Conservation (phyloP, 192 early-diverging fungal genomes). For the Backusella tarrabulga region DNA sequence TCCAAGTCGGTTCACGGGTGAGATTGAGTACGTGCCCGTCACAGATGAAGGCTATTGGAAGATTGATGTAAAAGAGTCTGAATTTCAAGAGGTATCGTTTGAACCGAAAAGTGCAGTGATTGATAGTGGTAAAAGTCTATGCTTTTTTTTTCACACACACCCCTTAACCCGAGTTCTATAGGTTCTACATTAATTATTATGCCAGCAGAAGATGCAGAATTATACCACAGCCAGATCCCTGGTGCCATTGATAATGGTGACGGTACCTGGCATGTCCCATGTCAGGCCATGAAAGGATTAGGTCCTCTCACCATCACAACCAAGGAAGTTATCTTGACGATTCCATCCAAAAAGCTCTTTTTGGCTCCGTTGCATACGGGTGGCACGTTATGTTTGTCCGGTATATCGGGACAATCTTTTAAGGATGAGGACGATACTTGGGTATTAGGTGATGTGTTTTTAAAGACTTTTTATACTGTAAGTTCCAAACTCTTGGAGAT, state of each 20-base stretch:
- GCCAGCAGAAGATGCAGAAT: slow-evolving; percentile 32
- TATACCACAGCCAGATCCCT: slow-evolving; percentile 42
- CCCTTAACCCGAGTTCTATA: not conserved
- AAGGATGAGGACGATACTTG: slow-evolving; percentile 10
- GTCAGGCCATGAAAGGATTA: not conserved
- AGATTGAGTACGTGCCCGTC: slow-evolving; percentile 48
- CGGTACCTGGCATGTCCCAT: slow-evolving; percentile 22
- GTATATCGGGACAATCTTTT: slow-evolving; percentile 19
- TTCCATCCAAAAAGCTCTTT: slow-evolving; percentile 14
- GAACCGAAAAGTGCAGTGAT: slow-evolving; percentile 30
- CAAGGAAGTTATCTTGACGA: not conserved
- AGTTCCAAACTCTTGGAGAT: not conserved
- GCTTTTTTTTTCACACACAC: not conserved
- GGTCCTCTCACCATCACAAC: not conserved
- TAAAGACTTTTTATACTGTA: slow-evolving; percentile 29
- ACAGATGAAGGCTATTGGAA: slow-evolving; percentile 60
- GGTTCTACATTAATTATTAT: slow-evolving; percentile 49
- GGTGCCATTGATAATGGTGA: slow-evolving; percentile 24
- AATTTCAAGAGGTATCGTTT: slow-evolving; percentile 24
- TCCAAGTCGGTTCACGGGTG: slow-evolving; percentile 46
- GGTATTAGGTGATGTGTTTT: slow-evolving; percentile 28
- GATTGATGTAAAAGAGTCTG: slow-evolving; percentile 34
- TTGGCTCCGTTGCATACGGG: slow-evolving; percentile 9
- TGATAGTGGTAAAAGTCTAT: slow-evolving; percentile 41
- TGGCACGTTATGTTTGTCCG: slow-evolving; percentile 17